These are phyloP conservation scores for Trichoderma citrinoviride DNA, from an alignment of 2,329 filamentous ascomycete species.

Conservation along the genomic window DNA sequence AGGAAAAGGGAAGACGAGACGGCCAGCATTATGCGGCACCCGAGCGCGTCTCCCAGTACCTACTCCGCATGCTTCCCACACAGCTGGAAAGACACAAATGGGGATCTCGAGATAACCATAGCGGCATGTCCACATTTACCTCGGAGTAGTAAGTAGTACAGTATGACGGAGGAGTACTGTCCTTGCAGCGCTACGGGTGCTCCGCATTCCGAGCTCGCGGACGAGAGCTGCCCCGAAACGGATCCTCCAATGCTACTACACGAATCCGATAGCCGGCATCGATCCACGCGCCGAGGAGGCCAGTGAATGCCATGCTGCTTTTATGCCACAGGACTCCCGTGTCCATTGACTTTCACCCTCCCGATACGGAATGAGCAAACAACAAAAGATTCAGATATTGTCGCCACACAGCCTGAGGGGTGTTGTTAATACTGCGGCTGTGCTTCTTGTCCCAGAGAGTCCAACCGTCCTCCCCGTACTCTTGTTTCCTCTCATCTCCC, in stretches of 20 bases:
- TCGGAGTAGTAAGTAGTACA: too few relatives aligned
- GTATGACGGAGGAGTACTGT: background rate
- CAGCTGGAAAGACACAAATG: background rate
- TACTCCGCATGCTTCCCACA: background rate
- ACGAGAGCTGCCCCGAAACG: constrained; percentile 6
- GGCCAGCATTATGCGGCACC: background rate
- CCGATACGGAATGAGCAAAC: background rate
- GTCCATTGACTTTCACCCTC: too few relatives aligned
- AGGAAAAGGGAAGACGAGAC: background rate
- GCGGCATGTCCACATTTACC: background rate
- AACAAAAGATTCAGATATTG: background rate
- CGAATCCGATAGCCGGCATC: constrained; percentile 7
- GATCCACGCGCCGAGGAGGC: background rate
- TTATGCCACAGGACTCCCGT: background rate
- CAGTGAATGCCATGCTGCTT: background rate
- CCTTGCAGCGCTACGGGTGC: background rate
- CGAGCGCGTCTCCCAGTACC: background rate
- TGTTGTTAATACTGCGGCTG: background rate
- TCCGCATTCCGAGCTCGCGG: constrained; percentile 6
- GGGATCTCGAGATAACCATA: background rate
- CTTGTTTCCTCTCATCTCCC: background rate
- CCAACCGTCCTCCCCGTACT: background rate
- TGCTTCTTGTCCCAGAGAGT: background rate
- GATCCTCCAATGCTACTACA: constrained; percentile 4
- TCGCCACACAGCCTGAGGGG: background rate